Conservation (phyloP, 768 basidiomycete species). For the Trametes sanguinea region DNA sequence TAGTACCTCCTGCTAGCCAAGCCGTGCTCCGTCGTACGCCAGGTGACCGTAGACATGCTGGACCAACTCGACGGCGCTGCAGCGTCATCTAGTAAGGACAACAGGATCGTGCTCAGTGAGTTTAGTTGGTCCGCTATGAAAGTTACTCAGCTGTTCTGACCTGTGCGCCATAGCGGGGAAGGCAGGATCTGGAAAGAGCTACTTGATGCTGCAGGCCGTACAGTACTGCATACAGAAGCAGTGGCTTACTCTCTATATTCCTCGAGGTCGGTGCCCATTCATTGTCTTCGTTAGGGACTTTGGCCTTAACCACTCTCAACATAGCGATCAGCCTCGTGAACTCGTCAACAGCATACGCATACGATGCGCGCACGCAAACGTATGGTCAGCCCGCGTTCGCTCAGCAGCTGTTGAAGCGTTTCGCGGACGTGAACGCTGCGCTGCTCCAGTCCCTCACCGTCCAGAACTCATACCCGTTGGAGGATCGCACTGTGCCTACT, state of each 20-base stretch:
- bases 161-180: slow-evolving; percentile 56
- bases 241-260: slow-evolving; percentile 87
- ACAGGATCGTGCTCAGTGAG: slow-evolving; percentile 68
- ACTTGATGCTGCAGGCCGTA: slow-evolving; percentile 73
- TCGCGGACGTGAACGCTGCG: slow-evolving; percentile 58
- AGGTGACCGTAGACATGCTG: slow-evolving; percentile 58
- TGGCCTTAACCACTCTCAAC: background rate
- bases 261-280: slow-evolving; percentile 55
- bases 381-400: slow-evolving; percentile 74
- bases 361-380: slow-evolving; percentile 73
- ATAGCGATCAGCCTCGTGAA: slow-evolving; percentile 65
- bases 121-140: slow-evolving; percentile 15
- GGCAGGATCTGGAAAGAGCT: slow-evolving; percentile 80
- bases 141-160: background rate
- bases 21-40: slow-evolving; percentile 73
- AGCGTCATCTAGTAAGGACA: slow-evolving; percentile 49
- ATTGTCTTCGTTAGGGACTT: background rate
- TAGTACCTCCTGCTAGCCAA: slow-evolving; percentile 71
- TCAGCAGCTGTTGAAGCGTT: slow-evolving; percentile 61
- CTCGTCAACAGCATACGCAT: slow-evolving; percentile 69
- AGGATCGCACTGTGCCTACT: slow-evolving; percentile 42
- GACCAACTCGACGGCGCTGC: slow-evolving; percentile 54
- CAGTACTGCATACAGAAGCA: slow-evolving; percentile 61
- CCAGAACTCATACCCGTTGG: slow-evolving; percentile 16
- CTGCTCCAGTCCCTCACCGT: slow-evolving; percentile 46